Base-by-base conservation (phyloP, 139 green algal species). In the Chlorella sp. region DNA sequence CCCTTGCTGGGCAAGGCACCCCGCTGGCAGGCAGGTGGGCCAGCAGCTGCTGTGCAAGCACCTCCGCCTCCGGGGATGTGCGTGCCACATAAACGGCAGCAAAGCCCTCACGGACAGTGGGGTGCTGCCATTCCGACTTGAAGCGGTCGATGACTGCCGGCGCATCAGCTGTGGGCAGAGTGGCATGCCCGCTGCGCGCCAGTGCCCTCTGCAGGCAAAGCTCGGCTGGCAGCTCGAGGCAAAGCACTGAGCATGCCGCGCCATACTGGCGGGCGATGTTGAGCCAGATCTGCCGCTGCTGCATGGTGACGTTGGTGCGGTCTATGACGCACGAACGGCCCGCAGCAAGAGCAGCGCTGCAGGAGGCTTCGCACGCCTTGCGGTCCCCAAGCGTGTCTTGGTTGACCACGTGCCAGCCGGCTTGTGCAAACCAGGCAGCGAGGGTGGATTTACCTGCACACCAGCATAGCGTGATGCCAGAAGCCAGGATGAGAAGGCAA, bases 371-470 rank as follows among this genome's bases (percentile, higher is more conserved):
- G 80, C 80, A 85, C 15, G 23, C 15, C 32, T 79, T 80, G 47
- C 80, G 67, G 51, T 85, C 51, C 20, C 80, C 80, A 4, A 85
- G 68, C 26, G 32, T 36, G 67, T 85, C 80, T 32, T 85, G 80
- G 34, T 72, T 75, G 79, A 74, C 47, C 16, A 84, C 79, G 3
- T 39, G 25, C 79, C 64, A 84, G 44, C 64, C 79, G 4, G 65
- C 26, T 12, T 55, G 16, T 25, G 30, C 55, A 32, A 85, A 75
- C 7, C 39, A 26, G 25, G 36, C 44, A 1, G 80, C 67, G 15
- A 85, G 30, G 3, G 80, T 85, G 25, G 63, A 78, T 68, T 85
- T 85, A 23, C 80, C 80, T 85, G 80, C 80, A 68, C 4, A 39
- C 3, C 1, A n/a, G 30, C 11, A 51, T 1, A 18, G 74, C 32